phyloP scores from a whole-genome alignment of 345 rosid species.

The Pistacia vera region DNA sequence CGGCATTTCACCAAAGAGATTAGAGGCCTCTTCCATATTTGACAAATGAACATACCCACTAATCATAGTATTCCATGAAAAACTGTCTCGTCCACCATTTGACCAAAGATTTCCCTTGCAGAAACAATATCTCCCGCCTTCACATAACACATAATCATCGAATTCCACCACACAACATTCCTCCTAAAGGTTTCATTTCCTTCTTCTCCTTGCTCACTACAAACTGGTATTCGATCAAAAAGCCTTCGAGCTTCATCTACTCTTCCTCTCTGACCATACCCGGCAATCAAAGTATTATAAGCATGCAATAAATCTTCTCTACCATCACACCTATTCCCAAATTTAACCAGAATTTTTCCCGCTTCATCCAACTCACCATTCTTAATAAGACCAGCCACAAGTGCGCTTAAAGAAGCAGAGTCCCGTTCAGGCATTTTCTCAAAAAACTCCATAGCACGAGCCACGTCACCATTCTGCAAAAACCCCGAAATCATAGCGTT shows the following conservation, averaged over 20 bases:
- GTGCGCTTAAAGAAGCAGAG: slow-evolving; percentile 50
- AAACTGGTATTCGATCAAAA: slow-evolving; percentile 56
- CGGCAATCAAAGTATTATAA: slow-evolving; percentile 79
- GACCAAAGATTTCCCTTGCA: slow-evolving; percentile 63
- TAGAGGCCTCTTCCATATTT: slow-evolving; percentile 59
- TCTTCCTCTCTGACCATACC: slow-evolving; percentile 61
- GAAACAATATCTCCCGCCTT: slow-evolving; percentile 57
- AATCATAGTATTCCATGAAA: slow-evolving; percentile 85
- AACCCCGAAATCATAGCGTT: slow-evolving; percentile 70
- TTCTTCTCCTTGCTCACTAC: slow-evolving; percentile 13
- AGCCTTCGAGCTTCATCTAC: slow-evolving; percentile 57
- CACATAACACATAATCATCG: slow-evolving; percentile 73
- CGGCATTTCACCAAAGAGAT: slow-evolving; percentile 56
- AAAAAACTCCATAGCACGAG: slow-evolving; percentile 48
- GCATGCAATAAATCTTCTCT: slow-evolving; percentile 51
- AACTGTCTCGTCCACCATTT: slow-evolving; percentile 57
- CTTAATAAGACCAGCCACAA: slow-evolving; percentile 64
- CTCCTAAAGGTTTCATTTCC: slow-evolving; percentile 33
- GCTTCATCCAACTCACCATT: slow-evolving; percentile 64
- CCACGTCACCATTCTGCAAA: slow-evolving; percentile 49
- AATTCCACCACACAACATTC: slow-evolving; percentile 74
- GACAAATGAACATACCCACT: slow-evolving; percentile 53
- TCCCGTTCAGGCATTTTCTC: slow-evolving; percentile 56
- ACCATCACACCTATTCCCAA: slow-evolving; percentile 22
- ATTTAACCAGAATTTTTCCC: slow-evolving; percentile 40